These are phyloP conservation scores for Aspergillus biplanus DNA, from an alignment of 495 filamentous ascomycete genomes.

Conservation along the genomic window DNA sequence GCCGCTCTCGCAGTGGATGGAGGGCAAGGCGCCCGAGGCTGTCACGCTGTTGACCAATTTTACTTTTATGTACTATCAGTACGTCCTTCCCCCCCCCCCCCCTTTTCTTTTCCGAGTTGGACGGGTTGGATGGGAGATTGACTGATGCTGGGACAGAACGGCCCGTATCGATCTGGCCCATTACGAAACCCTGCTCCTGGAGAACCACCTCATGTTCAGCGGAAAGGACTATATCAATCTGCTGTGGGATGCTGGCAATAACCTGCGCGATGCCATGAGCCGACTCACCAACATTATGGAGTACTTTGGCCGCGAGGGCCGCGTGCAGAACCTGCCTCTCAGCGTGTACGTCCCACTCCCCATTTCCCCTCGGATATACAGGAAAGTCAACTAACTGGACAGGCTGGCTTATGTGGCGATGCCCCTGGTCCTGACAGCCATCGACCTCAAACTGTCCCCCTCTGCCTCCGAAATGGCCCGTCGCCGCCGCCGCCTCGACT, in stretches of 20 bases:
- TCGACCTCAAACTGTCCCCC: constrained; percentile 40
- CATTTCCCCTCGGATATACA: not conserved
- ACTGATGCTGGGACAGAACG: constrained; percentile 8
- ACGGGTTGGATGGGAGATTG: not conserved
- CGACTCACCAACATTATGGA: constrained; percentile 33
- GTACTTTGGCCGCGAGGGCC: constrained; percentile 34
- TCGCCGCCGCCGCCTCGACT: constrained; percentile 30
- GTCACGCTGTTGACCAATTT: constrained; percentile 45
- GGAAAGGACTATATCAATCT: constrained; percentile 21
- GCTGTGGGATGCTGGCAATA: constrained; percentile 23
- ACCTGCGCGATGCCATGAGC: constrained; percentile 29
- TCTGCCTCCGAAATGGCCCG: constrained; percentile 23
- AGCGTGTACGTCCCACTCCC: constrained; percentile 33
- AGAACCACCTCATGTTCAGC: constrained; percentile 27
- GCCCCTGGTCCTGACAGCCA: constrained; percentile 40
- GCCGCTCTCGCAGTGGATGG: constrained; percentile 11
- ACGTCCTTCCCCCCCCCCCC: too few relatives aligned
- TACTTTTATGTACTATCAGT: constrained; percentile 58
- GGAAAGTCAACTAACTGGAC: not conserved
- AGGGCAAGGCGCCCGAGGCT: constrained; percentile 30
- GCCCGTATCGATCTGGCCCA: constrained; percentile 36
- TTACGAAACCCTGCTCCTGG: constrained; percentile 30
- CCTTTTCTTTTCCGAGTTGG: too few relatives aligned
- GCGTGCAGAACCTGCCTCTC: constrained; percentile 32
- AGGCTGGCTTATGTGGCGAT: constrained; percentile 40